Evolutionary conservation across 805 yeast species (phyloP), one percentile per base, ranked within the genome.

Genomic region (Candida schatavii): DNA sequence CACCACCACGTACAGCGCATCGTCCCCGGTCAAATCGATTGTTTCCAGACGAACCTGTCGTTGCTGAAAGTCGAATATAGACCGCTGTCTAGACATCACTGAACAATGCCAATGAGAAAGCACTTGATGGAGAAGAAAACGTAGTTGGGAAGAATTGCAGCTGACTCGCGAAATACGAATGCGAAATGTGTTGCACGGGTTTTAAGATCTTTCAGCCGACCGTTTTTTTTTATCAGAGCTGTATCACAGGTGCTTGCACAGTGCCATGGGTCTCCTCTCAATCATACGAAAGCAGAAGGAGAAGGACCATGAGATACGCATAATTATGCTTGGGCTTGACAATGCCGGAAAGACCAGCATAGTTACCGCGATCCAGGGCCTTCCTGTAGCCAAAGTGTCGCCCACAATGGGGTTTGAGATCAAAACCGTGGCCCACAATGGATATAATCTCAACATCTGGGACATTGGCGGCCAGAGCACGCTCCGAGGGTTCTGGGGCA

Each of bases 341-440:
- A 88, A 88, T 59, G 78, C 96, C 0, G 98, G 98, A 2, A 90
- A 90, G 59, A 85, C 97, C 2, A 86, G 97, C 0, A 76, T 91
- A 2, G 83, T 89, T 18, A 80, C 81, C 44, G 56, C 68, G 15
- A 55, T 87, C 13, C 67, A 84, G 62, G 47, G 69, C 20, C 66
- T 73, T 48, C 79, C 80, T 44, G 70, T 75, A 5, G 52, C 58
- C 5, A 67, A 66, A n/a, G 80, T 89, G 4, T 75, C 87, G 7
- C 97, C 98, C 0, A 90, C 98, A 0, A 76, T 90, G 73, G 98
- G 98, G 13, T 91, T 90, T 62, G 83, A 80, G 51, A 91, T 90
- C 47, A 74, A 78, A 37, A 79, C 90, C 1, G 53, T 85, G 1
- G 53, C 59, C 1, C 62, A 68, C 47, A 46, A 60, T 2, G 72